Evolutionary conservation across 768 basidiomycete species (phyloP), one percentile per base, ranked within the genome.

Genomic region (Leccinum rimulosum): DNA sequence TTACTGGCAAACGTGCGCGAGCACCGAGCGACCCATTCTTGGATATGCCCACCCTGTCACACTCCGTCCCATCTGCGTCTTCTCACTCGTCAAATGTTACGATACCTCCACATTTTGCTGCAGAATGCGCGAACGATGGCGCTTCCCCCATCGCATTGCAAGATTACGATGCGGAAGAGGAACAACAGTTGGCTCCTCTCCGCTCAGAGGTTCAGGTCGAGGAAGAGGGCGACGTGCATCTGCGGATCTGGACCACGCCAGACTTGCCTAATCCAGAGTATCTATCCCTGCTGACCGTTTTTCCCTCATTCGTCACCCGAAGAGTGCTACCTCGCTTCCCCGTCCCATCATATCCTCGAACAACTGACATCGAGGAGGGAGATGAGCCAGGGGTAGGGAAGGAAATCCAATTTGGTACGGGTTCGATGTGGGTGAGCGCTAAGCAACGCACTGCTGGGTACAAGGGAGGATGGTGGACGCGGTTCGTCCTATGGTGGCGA

Each of bases 231-330:
- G 84, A 82, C 47, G 79, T 80, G 55, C 82, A 83, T 64, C 73
- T 91, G 71, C 85, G 93, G 56, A 82, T 84, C 45, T 96, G 94
- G 94, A 87, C 84, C 0, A 84, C 86, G 6, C 91, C 93, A 19
- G 85, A 93, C 71, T 78, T 96, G 6, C 63, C 83, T 43, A 89
- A 95, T 70, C 83, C 85, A 40, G 94, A 96, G 73, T 79, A 82
- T 66, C 68, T 86, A 19, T 77, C 80, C 52, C 79, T 96, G 33
- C 75, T 93, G 57, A 80, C 80, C 48, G 70, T 92, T 27, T 94
- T 95, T 73, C 94, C 93, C 14, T 68, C 85, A 0, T 93, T 91
- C 70, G 81, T 95, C 57, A 81, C 88, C 14, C 79, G 84, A 52
- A 80, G 84, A 58, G 68, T 85, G n/a, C 70, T 90, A 48, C 89